These are phyloP conservation scores for Mucuna pruriens DNA, from an alignment of 306 rosid species.

Conservation along the genomic window DNA sequence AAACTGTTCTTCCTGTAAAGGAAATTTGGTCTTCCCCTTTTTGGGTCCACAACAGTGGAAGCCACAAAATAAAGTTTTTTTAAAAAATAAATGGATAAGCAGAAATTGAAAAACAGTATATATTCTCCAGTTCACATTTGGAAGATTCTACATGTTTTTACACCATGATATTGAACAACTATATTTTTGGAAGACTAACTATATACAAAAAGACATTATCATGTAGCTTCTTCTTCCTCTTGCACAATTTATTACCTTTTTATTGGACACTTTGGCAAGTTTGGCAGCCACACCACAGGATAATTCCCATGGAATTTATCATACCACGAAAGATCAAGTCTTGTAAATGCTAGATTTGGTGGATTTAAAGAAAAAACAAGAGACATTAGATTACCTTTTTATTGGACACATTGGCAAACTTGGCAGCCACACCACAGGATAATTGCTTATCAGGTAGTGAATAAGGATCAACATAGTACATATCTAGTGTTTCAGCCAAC, in stretches of 20 bases:
- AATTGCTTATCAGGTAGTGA: slow-evolving; percentile 69
- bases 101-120: not conserved
- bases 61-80: not conserved
- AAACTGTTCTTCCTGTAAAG: not conserved
- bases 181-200: slow-evolving; percentile 7
- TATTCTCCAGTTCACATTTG: slow-evolving; percentile 4
- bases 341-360: slow-evolving; percentile 8
- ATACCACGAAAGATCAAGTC: slow-evolving; percentile 14
- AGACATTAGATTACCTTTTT: slow-evolving; percentile 60
- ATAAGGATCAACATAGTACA: slow-evolving; percentile 81
- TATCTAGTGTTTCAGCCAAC: slow-evolving; percentile 76
- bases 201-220: slow-evolving; percentile 16
- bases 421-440: slow-evolving; percentile 58
- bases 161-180: slow-evolving; percentile 29
- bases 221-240: slow-evolving; percentile 17
- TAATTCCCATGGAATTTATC: slow-evolving; percentile 34
- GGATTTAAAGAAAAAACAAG: not conserved
- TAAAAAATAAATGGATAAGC: not conserved
- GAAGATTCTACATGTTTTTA: slow-evolving; percentile 5
- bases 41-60: not conserved
- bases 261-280: slow-evolving; percentile 52
- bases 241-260: slow-evolving; percentile 48
- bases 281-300: slow-evolving; percentile 53
- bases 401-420: slow-evolving; percentile 54
- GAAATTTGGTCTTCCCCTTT: not conserved